Evolutionary conservation across 1,284 basidiomycete species (phyloP).

Genomic region (Trametes pubescens): DNA sequence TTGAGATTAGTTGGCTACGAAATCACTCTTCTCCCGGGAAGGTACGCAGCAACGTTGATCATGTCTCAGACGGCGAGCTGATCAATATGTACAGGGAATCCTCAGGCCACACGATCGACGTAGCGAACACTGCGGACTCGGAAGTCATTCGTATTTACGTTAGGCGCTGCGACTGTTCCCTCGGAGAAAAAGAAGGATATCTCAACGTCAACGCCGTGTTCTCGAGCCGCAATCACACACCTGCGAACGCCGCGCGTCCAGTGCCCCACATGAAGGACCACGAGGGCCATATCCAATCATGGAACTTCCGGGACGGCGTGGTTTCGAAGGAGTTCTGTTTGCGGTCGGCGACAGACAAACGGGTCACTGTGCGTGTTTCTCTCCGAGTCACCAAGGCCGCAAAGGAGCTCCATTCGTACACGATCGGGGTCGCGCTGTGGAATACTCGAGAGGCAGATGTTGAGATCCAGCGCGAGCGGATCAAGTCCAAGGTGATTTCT

Average conservation of each 20-base stretch:
- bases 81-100: not conserved
- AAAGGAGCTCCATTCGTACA: constrained; percentile 4
- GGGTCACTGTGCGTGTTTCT: constrained; percentile 3
- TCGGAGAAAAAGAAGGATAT: constrained; percentile 4
- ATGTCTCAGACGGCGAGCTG: no score
- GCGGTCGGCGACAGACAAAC: not conserved
- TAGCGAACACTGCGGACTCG: not conserved
- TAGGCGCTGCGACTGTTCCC: constrained; percentile 19
- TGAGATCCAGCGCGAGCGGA: not conserved
- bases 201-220: constrained; percentile 11
- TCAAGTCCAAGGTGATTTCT: not conserved
- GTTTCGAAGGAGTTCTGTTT: constrained; percentile 17
- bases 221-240: not conserved
- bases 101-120: constrained; percentile 1
- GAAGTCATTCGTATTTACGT: constrained; percentile 15
- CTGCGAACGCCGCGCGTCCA: not conserved
- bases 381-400: constrained; percentile 5
- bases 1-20: constrained; percentile 9
- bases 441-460: constrained; percentile 6
- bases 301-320: constrained; percentile 17
- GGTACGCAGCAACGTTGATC: no score
- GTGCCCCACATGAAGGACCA: constrained; percentile 8
- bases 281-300: constrained; percentile 23
- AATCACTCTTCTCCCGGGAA: not conserved
- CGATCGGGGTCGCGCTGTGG: constrained; percentile 11